Percentiles rank a stretch among this genome's conserved stretches.
Evolutionary conservation across 306 rosid species (phyloP).

Genomic region (Notholithocarpus densiflorus): DNA sequence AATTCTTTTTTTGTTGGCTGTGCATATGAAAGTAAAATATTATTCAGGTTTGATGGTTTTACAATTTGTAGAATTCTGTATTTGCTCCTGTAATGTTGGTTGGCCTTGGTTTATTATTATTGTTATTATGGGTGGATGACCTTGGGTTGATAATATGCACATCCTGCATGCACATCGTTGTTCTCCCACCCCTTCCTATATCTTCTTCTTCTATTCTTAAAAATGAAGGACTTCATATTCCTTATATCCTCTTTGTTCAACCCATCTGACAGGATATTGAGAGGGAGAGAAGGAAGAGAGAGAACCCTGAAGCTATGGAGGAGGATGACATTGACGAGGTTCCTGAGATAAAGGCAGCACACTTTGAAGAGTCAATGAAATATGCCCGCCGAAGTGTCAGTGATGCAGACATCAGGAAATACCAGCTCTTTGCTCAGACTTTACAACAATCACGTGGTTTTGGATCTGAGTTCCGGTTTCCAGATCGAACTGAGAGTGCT

Average conservation of each 20-base stretch:
- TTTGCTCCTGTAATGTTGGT: background rate
- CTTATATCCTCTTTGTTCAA: slow-evolving; percentile 8
- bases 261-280: slow-evolving; percentile 42
- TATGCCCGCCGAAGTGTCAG: slow-evolving; percentile 70
- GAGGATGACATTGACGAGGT: slow-evolving; percentile 45
- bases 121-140: too few species aligned
- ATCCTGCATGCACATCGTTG: background rate
- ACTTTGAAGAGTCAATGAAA: slow-evolving; percentile 73
- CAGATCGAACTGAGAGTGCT: slow-evolving; percentile 24
- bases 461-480: slow-evolving; percentile 56
- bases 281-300: slow-evolving; percentile 44
- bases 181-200: background rate
- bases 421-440: slow-evolving; percentile 69
- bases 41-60: too few species aligned
- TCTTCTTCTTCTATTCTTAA: too few species aligned
- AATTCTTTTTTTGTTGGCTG: background rate
- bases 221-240: slow-evolving; percentile 1
- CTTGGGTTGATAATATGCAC: too few species aligned
- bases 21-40: background rate
- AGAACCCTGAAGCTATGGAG: slow-evolving; percentile 64
- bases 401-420: slow-evolving; percentile 64
- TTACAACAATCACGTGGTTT: slow-evolving; percentile 66
- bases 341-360: slow-evolving; percentile 54
- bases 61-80: too few species aligned
- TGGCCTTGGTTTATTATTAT: background rate